Percentiles rank a stretch among this genome's conserved stretches.
Evolutionary conservation across 129 eudicot species (phyloP).

Genomic region (Erigeron canadensis): DNA sequence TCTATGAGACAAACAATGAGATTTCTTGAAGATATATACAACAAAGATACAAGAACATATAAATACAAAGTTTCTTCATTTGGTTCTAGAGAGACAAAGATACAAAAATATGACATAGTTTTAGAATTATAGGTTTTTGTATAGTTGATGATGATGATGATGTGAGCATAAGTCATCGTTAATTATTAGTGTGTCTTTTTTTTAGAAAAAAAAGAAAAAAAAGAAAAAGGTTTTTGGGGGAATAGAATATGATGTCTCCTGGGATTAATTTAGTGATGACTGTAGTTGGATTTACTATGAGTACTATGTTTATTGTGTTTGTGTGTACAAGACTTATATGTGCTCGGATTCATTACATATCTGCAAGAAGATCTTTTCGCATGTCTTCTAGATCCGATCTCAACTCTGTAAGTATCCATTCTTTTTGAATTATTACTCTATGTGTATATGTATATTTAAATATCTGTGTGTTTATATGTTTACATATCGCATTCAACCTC

Average conservation of each 20-base stretch:
- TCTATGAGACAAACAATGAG: constrained; percentile 37
- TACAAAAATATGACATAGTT: constrained; percentile 18
- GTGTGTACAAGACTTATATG: constrained; percentile 92
- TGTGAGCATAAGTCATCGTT: constrained; percentile 15
- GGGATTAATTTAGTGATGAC: constrained; percentile 94
- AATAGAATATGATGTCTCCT: constrained; percentile 56
- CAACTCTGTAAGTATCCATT: constrained; percentile 57
- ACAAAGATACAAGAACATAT: constrained; percentile 23
- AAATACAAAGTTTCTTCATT: constrained; percentile 23
- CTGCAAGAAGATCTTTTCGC: constrained; percentile 59
- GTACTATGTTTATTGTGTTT: constrained; percentile 85
- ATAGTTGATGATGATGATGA: constrained; percentile 4
- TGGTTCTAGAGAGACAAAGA: constrained; percentile 29
- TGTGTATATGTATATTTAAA: not conserved
- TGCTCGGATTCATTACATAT: constrained; percentile 74
- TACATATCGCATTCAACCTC: constrained; percentile 19
- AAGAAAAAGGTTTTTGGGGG: too few species aligned
- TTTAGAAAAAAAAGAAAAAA: too few species aligned
- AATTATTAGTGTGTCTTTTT: constrained; percentile 1
- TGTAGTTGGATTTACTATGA: constrained; percentile 80
- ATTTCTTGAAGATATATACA: constrained; percentile 27
- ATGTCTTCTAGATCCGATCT: constrained; percentile 82
- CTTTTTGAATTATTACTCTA: not conserved
- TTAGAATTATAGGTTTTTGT: not conserved
- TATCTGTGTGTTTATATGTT: not conserved